Conservation (phyloP, 2,329 filamentous ascomycete genomes). For the Aspergillus sp. region DNA sequence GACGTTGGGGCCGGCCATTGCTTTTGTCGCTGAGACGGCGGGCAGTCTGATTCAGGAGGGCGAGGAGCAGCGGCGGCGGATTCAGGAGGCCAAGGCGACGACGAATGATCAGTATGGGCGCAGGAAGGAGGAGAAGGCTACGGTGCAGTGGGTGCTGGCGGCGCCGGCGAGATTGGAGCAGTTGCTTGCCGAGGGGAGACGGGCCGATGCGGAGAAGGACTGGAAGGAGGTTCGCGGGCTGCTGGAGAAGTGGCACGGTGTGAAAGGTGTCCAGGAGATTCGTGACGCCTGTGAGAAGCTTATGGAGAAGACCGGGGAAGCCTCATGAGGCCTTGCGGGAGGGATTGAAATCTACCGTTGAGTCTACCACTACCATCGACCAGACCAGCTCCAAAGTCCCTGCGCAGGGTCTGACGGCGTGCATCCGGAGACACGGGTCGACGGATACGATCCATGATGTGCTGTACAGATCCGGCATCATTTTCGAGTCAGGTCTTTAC, state of each 20-base stretch:
- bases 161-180: slow-evolving; percentile 39
- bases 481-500: too few relatives aligned
- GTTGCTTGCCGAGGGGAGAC: slow-evolving; percentile 37
- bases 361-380: too few relatives aligned
- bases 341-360: too few relatives aligned
- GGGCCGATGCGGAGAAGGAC: slow-evolving; percentile 41
- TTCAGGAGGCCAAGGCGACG: slow-evolving; percentile 24
- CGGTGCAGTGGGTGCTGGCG: slow-evolving; percentile 46
- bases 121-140: slow-evolving; percentile 36
- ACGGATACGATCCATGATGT: too few relatives aligned
- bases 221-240: slow-evolving; percentile 42
- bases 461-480: too few relatives aligned
- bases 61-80: slow-evolving; percentile 32
- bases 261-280: slow-evolving; percentile 44
- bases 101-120: slow-evolving; percentile 15
- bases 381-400: too few relatives aligned
- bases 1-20: slow-evolving; percentile 41
- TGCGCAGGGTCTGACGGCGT: too few relatives aligned
- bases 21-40: slow-evolving; percentile 46
- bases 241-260: slow-evolving; percentile 42
- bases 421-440: too few relatives aligned
- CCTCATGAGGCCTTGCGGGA: slow-evolving; percentile 20
- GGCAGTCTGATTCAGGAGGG: slow-evolving; percentile 39
- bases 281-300: slow-evolving; percentile 38
- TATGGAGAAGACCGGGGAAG: slow-evolving; percentile 28